These are phyloP conservation scores for Penicillium malachiteum DNA, from an alignment of 495 filamentous ascomycete species.

Conservation along the genomic window DNA sequence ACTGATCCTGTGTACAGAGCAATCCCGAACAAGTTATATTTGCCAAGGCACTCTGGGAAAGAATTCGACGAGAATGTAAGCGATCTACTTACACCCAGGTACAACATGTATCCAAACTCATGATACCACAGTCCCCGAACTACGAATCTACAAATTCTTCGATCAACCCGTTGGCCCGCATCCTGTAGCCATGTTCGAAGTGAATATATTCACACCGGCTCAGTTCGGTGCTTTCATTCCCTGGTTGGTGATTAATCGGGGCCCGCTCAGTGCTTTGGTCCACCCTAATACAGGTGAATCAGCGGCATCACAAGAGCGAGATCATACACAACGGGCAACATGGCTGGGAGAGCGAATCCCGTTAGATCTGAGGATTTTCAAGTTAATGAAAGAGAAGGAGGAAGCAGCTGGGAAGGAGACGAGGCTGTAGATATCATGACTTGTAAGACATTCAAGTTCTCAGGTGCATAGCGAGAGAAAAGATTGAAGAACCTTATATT, in stretches of 20 bases:
- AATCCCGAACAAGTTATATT: slow-evolving; percentile 62
- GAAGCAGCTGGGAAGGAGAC: slow-evolving; percentile 16
- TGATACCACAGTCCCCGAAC: slow-evolving; percentile 65
- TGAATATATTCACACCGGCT: slow-evolving; percentile 79
- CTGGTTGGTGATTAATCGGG: slow-evolving; percentile 82
- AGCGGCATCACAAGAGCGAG: slow-evolving; percentile 51
- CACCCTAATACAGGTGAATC: slow-evolving; percentile 72
- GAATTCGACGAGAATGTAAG: slow-evolving; percentile 78
- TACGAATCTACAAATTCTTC: slow-evolving; percentile 77
- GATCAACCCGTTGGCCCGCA: slow-evolving; percentile 80
- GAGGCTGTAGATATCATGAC: too few relatives aligned
- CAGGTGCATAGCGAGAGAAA: too few relatives aligned
- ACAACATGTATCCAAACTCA: background rate
- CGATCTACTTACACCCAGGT: background rate
- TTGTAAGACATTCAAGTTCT: too few relatives aligned
- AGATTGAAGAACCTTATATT: too few relatives aligned
- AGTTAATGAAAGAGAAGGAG: slow-evolving; percentile 31
- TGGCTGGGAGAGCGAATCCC: slow-evolving; percentile 80
- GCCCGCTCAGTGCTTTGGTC: slow-evolving; percentile 73
- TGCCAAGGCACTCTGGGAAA: slow-evolving; percentile 70
- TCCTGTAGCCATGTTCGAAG: slow-evolving; percentile 84
- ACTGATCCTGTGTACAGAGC: too few relatives aligned
- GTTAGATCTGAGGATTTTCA: slow-evolving; percentile 65
- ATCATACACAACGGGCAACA: slow-evolving; percentile 76
- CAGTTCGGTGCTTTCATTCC: slow-evolving; percentile 87